phyloP scores from a whole-genome alignment of 768 basidiomycete species.

The Leucocoprinus leucothites region DNA sequence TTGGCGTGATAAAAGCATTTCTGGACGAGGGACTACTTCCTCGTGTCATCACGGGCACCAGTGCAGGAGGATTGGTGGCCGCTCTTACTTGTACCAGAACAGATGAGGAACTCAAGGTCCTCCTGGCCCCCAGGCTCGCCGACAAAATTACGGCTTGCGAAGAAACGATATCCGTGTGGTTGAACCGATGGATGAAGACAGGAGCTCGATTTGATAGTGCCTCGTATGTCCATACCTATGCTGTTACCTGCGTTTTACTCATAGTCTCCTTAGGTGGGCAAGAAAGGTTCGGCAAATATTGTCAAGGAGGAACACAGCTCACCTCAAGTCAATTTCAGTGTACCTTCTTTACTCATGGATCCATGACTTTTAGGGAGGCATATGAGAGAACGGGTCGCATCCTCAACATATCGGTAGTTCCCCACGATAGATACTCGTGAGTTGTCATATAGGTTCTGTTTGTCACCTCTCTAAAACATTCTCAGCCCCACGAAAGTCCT shows the following conservation, averaged over 20 bases:
- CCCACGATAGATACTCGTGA: constrained; percentile 84
- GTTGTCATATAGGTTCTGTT: constrained; percentile 19
- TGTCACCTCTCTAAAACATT: constrained; percentile 8
- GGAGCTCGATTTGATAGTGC: constrained; percentile 96
- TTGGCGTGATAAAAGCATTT: constrained; percentile 91
- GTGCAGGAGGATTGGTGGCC: constrained; percentile 83
- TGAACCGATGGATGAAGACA: constrained; percentile 71
- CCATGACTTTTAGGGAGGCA: constrained; percentile 94
- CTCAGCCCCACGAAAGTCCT: constrained; percentile 88
- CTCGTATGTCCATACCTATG: constrained; percentile 24
- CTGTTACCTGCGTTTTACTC: not conserved
- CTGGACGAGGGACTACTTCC: constrained; percentile 84
- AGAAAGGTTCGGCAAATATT: constrained; percentile 58
- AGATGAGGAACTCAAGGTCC: constrained; percentile 74
- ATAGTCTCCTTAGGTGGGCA: constrained; percentile 64
- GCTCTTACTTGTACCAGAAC: constrained; percentile 83
- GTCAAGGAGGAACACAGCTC: not conserved
- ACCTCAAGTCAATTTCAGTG: constrained; percentile 40
- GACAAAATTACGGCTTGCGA: constrained; percentile 80
- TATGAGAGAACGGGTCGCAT: constrained; percentile 91
- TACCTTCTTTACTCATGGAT: constrained; percentile 88
- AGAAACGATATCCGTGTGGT: constrained; percentile 70
- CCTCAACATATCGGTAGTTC: constrained; percentile 91
- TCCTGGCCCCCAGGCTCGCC: constrained; percentile 83
- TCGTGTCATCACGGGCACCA: constrained; percentile 91